Conservation (phyloP, 371 early-diverging fungal species). For the Mucor circinelloides region DNA sequence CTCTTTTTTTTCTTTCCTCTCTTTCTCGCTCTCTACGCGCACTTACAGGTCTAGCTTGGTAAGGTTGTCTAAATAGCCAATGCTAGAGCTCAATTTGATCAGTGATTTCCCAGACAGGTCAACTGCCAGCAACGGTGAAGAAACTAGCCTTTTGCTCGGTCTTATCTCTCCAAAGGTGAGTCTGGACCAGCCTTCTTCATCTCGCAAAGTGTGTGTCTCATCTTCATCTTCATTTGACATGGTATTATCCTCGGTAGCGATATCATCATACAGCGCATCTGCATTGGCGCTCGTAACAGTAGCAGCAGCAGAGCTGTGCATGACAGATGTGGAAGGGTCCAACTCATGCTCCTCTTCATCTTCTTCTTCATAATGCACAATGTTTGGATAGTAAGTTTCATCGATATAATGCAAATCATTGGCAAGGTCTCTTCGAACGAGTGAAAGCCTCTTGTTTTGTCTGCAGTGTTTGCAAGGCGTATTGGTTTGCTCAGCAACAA, state of each 20-base stretch:
- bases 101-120: slow-evolving; percentile 40
- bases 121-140: slow-evolving; percentile 25
- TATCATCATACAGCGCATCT: neutral
- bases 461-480: slow-evolving; percentile 26
- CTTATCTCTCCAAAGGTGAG: slow-evolving; percentile 34
- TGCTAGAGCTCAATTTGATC: slow-evolving; percentile 44
- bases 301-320: neutral
- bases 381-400: slow-evolving; percentile 42
- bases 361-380: slow-evolving; percentile 27
- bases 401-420: slow-evolving; percentile 47
- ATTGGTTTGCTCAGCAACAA: slow-evolving; percentile 23
- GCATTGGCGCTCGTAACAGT: neutral
- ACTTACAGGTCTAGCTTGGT: slow-evolving; percentile 47
- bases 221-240: slow-evolving; percentile 8
- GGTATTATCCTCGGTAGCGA: neutral
- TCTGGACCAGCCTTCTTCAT: slow-evolving; percentile 33
- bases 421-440: slow-evolving; percentile 35
- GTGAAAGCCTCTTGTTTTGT: slow-evolving; percentile 31
- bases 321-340: neutral
- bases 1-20: neutral
- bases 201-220: slow-evolving; percentile 14
- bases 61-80: slow-evolving; percentile 38
- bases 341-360: slow-evolving; percentile 10
- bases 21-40: neutral
- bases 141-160: slow-evolving; percentile 22